Conservation (phyloP, 2,329 filamentous ascomycete species). For the Curvularia sp. region DNA sequence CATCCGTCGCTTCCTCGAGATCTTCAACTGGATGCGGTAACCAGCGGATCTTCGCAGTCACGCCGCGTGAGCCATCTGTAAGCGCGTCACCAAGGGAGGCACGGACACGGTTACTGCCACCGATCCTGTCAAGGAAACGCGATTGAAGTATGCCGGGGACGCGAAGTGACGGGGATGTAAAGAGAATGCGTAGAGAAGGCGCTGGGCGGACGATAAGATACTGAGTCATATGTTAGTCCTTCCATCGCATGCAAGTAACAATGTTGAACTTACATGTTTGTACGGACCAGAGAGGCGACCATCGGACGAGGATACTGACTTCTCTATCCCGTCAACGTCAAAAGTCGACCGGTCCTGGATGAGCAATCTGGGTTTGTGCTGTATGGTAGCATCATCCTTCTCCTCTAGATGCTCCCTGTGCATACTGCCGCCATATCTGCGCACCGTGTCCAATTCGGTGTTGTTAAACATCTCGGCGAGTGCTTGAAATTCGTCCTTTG, state of each 20-base stretch:
- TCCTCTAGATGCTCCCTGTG: slow-evolving; percentile 63
- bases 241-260: neutral
- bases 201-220: slow-evolving; percentile 58
- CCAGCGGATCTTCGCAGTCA: slow-evolving; percentile 79
- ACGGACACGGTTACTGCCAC: slow-evolving; percentile 60
- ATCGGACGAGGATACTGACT: slow-evolving; percentile 28
- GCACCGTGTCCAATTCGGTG: slow-evolving; percentile 69
- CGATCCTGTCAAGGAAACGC: slow-evolving; percentile 58
- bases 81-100: slow-evolving; percentile 67
- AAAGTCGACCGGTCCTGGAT: slow-evolving; percentile 56
- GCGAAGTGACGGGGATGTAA: slow-evolving; percentile 59
- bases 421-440: slow-evolving; percentile 69
- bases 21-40: slow-evolving; percentile 50
- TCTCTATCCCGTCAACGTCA: slow-evolving; percentile 35
- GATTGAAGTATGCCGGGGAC: slow-evolving; percentile 60
- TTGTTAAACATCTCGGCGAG: slow-evolving; percentile 75
- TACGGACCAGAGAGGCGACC: slow-evolving; percentile 59
- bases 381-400: slow-evolving; percentile 51
- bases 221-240: slow-evolving; percentile 37
- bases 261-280: slow-evolving; percentile 59
- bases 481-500: slow-evolving; percentile 70
- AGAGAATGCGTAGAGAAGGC: slow-evolving; percentile 59
- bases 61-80: slow-evolving; percentile 67
- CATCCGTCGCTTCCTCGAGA: slow-evolving; percentile 57
- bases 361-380: slow-evolving; percentile 55